A percentile compares a stretch with the other conserved stretches of the same genome.
phyloP scores from a whole-genome alignment of 2,329 filamentous ascomycete species.

The Penicillium sp. region DNA sequence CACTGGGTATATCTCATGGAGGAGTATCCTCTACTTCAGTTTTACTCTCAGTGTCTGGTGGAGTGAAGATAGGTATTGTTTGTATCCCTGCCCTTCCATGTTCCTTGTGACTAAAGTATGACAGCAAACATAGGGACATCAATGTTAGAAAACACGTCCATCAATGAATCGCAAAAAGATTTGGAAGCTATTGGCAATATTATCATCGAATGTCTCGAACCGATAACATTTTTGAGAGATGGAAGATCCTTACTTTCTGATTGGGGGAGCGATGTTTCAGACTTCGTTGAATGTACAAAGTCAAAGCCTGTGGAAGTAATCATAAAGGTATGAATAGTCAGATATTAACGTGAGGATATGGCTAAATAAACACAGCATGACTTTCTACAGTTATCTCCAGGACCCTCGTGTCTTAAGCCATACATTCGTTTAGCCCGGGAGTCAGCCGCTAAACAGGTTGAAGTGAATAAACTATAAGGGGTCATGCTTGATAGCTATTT shows the following conservation, averaged over 20 bases:
- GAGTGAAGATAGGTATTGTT: slow-evolving; percentile 16
- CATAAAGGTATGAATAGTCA: slow-evolving; percentile 4
- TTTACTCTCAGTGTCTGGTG: slow-evolving; percentile 12
- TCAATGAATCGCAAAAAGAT: slow-evolving; percentile 3
- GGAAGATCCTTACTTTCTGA: slow-evolving; percentile 2
- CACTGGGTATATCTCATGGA: slow-evolving; percentile 8
- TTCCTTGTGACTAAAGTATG: not conserved
- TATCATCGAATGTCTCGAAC: slow-evolving; percentile 16
- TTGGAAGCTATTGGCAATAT: slow-evolving; percentile 12
- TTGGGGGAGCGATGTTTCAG: slow-evolving; percentile 1
- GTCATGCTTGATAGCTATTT: too few relatives aligned
- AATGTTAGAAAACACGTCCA: slow-evolving; percentile 3
- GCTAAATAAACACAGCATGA: slow-evolving; percentile 14
- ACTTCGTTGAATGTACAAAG: slow-evolving; percentile 13
- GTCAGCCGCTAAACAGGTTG: slow-evolving; percentile 4
- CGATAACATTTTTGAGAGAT: slow-evolving; percentile 7
- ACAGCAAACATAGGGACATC: slow-evolving; percentile 13
- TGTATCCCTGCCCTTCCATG: too few relatives aligned
- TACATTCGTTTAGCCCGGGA: slow-evolving; percentile 19
- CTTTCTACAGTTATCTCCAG: slow-evolving; percentile 14
- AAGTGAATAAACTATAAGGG: not conserved
- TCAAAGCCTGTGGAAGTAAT: slow-evolving; percentile 3
- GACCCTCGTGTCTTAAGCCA: slow-evolving; percentile 14
- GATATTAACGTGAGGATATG: not conserved
- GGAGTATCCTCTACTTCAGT: slow-evolving; percentile 7